phyloP scores from a whole-genome alignment of 2,329 filamentous ascomycete genomes.

The Karstenula rhodostoma region DNA sequence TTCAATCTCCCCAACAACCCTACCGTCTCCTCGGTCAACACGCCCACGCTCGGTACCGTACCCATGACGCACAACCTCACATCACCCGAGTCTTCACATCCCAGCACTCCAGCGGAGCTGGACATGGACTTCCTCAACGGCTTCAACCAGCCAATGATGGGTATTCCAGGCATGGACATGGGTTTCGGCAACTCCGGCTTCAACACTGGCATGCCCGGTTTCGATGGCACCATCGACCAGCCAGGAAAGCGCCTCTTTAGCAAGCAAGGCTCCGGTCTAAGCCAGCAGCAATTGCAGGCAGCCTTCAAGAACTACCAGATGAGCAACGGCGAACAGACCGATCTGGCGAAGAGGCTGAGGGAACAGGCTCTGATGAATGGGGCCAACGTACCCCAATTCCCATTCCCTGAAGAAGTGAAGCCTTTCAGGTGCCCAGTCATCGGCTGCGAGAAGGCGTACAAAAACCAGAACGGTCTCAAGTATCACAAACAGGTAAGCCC shows the following conservation, averaged over 20 bases:
- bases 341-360: conserved; percentile 72
- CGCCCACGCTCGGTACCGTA: conserved; percentile 85
- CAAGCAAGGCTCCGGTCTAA: conserved; percentile 75
- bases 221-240: conserved; percentile 76
- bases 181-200: conserved; percentile 48
- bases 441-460: conserved; percentile 98
- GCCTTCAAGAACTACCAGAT: conserved; percentile 80
- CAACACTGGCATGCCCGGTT: conserved; percentile 51
- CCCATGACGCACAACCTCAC: conserved; percentile 68
- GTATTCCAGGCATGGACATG: conserved; percentile 46
- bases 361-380: conserved; percentile 69
- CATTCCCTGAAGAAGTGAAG: conserved; percentile 84
- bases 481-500: conserved; percentile 74
- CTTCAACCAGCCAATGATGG: conserved; percentile 49
- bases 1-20: conserved; percentile 91
- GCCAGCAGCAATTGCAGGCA: conserved; percentile 73
- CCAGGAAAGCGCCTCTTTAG: conserved; percentile 94
- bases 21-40: conserved; percentile 96
- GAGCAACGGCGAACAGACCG: conserved; percentile 68
- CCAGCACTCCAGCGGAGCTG: conserved; percentile 75
- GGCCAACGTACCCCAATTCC: conserved; percentile 50
- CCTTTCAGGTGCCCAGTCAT: conserved; percentile 98
- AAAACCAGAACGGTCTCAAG: conserved; percentile 98
- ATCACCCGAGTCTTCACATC: conserved; percentile 72
- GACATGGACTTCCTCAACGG: conserved; percentile 73